Evolutionary conservation across 2,329 filamentous ascomycete species (phyloP).

Genomic region (Tolypocladium pustulatum): DNA sequence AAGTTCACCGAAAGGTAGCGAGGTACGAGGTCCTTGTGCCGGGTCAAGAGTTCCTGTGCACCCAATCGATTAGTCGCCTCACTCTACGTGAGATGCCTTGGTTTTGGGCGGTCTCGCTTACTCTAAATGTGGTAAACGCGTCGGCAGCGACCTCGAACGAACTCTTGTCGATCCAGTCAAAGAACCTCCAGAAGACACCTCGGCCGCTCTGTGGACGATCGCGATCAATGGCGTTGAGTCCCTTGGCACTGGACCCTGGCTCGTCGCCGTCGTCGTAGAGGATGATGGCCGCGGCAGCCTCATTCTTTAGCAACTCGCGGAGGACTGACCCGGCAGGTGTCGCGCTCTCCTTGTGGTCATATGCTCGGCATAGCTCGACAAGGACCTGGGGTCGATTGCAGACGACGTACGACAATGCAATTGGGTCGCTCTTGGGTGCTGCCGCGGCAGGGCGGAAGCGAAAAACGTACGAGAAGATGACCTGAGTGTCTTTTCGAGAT

Average conservation of each 20-base stretch:
- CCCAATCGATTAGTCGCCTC: neutral
- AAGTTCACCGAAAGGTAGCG: conserved; percentile 85
- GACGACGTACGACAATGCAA: conserved; percentile 81
- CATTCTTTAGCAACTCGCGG: conserved; percentile 79
- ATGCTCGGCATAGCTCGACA: conserved; percentile 78
- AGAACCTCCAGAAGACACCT: conserved; percentile 94
- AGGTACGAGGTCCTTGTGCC: conserved; percentile 84
- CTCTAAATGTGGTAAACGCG: conserved; percentile 93
- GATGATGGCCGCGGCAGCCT: conserved; percentile 82
- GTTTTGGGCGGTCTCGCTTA: conserved; percentile 32
- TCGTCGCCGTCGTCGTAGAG: conserved; percentile 80
- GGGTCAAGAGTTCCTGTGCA: conserved; percentile 78
- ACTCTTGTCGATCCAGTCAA: conserved; percentile 92
- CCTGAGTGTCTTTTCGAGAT: conserved; percentile 88
- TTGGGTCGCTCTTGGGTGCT: conserved; percentile 61
- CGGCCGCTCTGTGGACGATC: conserved; percentile 65
- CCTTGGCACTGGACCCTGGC: conserved; percentile 60
- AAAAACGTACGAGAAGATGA: conserved; percentile 91
- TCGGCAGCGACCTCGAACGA: conserved; percentile 96
- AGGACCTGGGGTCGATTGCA: conserved; percentile 79
- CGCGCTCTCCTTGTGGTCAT: conserved; percentile 82
- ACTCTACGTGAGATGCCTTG: neutral
- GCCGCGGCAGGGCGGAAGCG: conserved; percentile 69
- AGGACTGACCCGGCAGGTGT: conserved; percentile 85
- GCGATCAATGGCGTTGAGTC: conserved; percentile 67